Conservation (phyloP, 1,139 yeast genomes). For the Entelexis paramagnoliae region DNA sequence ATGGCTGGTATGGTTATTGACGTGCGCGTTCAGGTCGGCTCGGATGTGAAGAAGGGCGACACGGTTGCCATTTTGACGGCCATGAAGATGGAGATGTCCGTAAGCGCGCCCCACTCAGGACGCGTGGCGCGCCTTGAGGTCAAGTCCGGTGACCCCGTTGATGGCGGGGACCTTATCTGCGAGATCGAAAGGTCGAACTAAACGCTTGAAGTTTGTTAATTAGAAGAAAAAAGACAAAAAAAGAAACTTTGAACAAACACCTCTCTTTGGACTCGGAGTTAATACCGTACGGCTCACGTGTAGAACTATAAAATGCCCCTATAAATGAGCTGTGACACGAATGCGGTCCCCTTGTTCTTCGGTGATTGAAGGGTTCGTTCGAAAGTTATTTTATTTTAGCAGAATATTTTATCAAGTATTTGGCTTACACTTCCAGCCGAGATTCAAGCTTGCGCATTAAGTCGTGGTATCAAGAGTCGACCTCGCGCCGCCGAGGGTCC, state of each 20-base stretch:
- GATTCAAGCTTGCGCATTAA: background rate
- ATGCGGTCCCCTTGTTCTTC: too few relatives aligned
- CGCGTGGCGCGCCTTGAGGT: conserved; percentile 63
- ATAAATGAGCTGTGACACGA: too few relatives aligned
- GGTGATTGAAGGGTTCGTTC: too few relatives aligned
- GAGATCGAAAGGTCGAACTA: conserved; percentile 31
- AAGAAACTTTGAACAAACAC: background rate
- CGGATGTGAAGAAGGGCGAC: conserved; percentile 91
- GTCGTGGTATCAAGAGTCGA: background rate
- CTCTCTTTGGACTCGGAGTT: too few relatives aligned
- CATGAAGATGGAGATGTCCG: conserved; percentile 99
- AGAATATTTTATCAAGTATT: background rate
- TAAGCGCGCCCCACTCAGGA: conserved; percentile 84
- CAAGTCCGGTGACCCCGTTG: conserved; percentile 90
- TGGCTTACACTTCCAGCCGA: too few relatives aligned
- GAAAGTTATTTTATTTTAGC: too few relatives aligned
- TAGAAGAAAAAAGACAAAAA: too few relatives aligned
- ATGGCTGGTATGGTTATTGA: conserved; percentile 99
- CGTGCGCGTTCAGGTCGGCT: conserved; percentile 77
- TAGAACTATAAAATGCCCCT: too few relatives aligned
- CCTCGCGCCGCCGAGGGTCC: background rate
- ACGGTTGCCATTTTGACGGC: conserved; percentile 91
- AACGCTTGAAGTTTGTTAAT: background rate
- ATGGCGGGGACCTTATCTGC: conserved; percentile 73
- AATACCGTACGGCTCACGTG: too few relatives aligned